These are phyloP conservation scores for Alternaria dauci DNA, from an alignment of 2,329 filamentous ascomycete genomes.

Conservation along the genomic window DNA sequence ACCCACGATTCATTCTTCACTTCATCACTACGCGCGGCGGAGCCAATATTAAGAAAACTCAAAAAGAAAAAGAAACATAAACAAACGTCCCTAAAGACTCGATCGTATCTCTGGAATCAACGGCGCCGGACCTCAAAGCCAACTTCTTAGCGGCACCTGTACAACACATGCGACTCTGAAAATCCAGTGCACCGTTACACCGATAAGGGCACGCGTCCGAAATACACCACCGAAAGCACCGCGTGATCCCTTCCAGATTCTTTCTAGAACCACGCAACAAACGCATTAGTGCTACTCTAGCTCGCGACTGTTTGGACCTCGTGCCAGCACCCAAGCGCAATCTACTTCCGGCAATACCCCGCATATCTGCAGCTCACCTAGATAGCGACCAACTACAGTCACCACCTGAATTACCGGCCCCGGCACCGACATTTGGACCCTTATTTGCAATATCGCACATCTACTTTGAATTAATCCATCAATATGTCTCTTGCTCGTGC, in stretches of 20 bases:
- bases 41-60: conserved; percentile 33
- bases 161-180: conserved; percentile 39
- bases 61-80: conserved; percentile 12
- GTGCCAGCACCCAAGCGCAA: conserved; percentile 34
- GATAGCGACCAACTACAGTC: conserved; percentile 38
- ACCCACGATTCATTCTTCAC: conserved; percentile 24
- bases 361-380: conserved; percentile 38
- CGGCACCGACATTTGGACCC: conserved; percentile 35
- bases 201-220: conserved; percentile 36
- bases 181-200: conserved; percentile 37
- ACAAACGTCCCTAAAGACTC: conserved; percentile 16
- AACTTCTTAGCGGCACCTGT: conserved; percentile 28
- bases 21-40: conserved; percentile 40
- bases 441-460: conserved; percentile 38
- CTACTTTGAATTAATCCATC: conserved; percentile 42
- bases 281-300: conserved; percentile 27
- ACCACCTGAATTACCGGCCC: conserved; percentile 42
- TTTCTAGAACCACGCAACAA: conserved; percentile 33
- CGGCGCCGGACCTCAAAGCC: conserved; percentile 20
- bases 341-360: conserved; percentile 50
- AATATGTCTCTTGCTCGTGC: conserved; percentile 71
- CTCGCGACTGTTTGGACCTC: conserved; percentile 29
- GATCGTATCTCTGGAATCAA: conserved; percentile 19
- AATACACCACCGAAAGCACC: conserved; percentile 32
- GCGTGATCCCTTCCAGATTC: conserved; percentile 31